A percentile compares a stretch with the other conserved stretches of the same genome.
Conservation (phyloP, 2,329 filamentous ascomycete species). For the Sordariomycetes sp. region DNA sequence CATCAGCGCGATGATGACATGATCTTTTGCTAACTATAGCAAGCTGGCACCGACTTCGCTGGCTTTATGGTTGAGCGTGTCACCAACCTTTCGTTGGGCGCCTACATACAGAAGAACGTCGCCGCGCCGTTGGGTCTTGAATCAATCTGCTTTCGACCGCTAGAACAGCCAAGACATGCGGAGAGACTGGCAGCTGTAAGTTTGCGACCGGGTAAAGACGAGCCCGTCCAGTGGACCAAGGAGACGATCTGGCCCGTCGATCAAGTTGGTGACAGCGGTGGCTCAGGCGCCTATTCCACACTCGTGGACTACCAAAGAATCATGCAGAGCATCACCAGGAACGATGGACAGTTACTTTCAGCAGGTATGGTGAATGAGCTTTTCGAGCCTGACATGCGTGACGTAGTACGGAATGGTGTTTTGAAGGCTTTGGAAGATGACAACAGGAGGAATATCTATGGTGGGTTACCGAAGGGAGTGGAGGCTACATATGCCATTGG, state of each 20-base stretch:
- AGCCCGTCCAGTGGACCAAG: not conserved
- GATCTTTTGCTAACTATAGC: not conserved
- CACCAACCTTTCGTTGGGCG: not conserved
- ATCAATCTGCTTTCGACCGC: slow-evolving; percentile 1
- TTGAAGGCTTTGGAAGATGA: not conserved
- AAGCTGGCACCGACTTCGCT: slow-evolving; percentile 1
- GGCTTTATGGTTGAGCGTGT: slow-evolving; percentile 3
- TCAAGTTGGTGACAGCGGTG: slow-evolving; percentile 1
- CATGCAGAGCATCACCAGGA: not conserved
- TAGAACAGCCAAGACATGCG: not conserved
- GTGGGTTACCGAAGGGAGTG: not conserved
- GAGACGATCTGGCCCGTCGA: not conserved
- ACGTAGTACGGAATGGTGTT: not conserved
- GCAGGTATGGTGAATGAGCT: not conserved
- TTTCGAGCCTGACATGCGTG: not conserved
- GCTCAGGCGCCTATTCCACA: not conserved
- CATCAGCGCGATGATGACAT: not conserved
- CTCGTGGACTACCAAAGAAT: slow-evolving; percentile 1
- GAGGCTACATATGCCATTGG: slow-evolving; percentile 1
- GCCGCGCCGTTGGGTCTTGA: not conserved
- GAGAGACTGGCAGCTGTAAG: not conserved
- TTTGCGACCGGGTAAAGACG: not conserved
- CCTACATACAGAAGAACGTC: slow-evolving; percentile 1
- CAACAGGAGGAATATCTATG: not conserved
- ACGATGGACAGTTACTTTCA: not conserved